Base-by-base conservation (phyloP, 768 basidiomycete genomes). In the Austroboletus festivus region DNA sequence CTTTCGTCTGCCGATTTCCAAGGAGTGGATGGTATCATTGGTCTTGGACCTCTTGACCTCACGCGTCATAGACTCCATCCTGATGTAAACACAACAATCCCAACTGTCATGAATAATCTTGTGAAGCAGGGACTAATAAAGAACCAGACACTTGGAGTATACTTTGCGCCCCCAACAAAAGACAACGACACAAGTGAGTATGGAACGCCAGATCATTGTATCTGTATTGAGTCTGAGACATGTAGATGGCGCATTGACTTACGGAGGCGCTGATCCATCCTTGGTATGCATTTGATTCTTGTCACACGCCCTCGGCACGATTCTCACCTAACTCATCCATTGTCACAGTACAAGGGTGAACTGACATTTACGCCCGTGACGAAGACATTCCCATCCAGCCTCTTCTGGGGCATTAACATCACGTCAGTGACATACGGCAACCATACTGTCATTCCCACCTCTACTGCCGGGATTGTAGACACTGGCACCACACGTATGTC, bases 361-460 rank as follows among this genome's bases (percentile, higher is more conserved):
- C 28, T 67, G 34, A 58, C 50, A 2, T 63, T 62, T 50, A 41
- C 35, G 28, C 65, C 58, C 12, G 31, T 67, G 43, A 70, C 69
- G 31, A 4, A 19, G 30, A 69, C 62, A 20, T 31, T 3, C 10
- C 64, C 66, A 7, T 47, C 67, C 3, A 26, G 46, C 16, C 10
- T 2, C 8, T 68, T 34, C 53, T 68, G 68, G 68, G 67, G 67
- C 10, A 57, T 68, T 34, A 54, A 68, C 23, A 40, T 68, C 38
- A 60, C 56, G 7, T 48, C 22, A 9, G 34, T 26, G 5, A 52
- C 57, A 2, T 64, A 53, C 26, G 57, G 60, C 23, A 15, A 16
- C 6, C 21, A 40, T 4, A 42, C 38, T 5, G 20, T 58, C 33
- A 60, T 68, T 12, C 41, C 50, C 5, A 22, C 26, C 5, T 59